Evolutionary conservation across 2,329 filamentous ascomycete genomes (phyloP), one percentile per base, ranked within the genome.

Genomic region (Fusarium duplospermum): DNA sequence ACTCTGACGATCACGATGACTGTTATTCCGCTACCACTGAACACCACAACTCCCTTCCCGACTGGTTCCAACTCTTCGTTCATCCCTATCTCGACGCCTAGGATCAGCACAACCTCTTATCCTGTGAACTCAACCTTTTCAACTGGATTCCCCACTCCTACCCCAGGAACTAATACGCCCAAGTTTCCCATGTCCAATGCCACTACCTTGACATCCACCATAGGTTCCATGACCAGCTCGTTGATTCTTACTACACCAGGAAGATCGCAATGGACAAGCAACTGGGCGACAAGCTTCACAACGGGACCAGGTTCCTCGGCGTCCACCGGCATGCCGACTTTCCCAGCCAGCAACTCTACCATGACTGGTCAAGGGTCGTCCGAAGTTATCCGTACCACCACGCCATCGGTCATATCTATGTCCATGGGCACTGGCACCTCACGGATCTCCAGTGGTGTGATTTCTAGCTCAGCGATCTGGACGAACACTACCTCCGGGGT

Each of bases 101-200:
- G 62, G 11, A 33, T 38, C 24, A 67, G 35, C 7, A 50, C 62
- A 35, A 69, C 59, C 10, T 60, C 68, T 38, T 42, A 33, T 52
- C 36, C 67, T 56, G 22, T 54, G 18, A 78, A 71, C 27, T 71
- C 66, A 31, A 73, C 63, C 27, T 29, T 57, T 29, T 33, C 64
- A 20, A 59, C 66, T 20, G 62, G 45, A 29, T 22, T 56, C 31
- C 67, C 66, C 14, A 47, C 58, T 11, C 64, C 70, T 36, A 22
- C 33, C 36, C 58, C 69, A 20, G 35, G 64, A 10, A 72, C 70
- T 56, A 66, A 35, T 40, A 61, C 61, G 13, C 58, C 64, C 3
- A 18, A 33, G 16, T 70, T 70, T 45, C 67, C 76, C 4, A 62
- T 66, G 4, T 69, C 67, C n/a, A 77, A 77, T 54, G 70, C 71